Conservation (phyloP, 163 green algal genomes). For the Chlamydomonas reinhardtii region DNA sequence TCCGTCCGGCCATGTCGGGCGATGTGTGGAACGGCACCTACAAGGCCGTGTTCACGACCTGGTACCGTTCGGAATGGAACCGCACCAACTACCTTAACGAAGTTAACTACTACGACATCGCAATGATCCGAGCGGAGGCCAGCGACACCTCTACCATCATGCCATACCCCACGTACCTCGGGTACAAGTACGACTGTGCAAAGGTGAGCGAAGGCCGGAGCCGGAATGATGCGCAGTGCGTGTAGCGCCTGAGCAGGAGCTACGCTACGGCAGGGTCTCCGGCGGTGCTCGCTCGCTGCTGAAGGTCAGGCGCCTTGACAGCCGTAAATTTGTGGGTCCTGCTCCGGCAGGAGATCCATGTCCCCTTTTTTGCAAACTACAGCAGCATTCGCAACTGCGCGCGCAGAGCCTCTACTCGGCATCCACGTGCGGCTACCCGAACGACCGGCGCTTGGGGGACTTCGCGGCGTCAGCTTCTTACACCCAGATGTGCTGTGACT, state of each 20-base stretch:
- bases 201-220: neutral
- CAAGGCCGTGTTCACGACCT: neutral
- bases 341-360: no score
- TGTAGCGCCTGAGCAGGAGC: no score
- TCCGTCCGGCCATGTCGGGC: slow-evolving; percentile 15
- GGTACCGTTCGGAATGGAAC: slow-evolving; percentile 11
- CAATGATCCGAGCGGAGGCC: neutral
- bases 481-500: no score
- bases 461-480: no score
- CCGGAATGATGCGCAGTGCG: no score
- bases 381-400: neutral
- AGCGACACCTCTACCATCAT: neutral
- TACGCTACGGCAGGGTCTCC: no score
- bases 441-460: neutral
- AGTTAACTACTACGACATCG: slow-evolving; percentile 41
- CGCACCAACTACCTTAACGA: neutral
- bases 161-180: slow-evolving; percentile 35
- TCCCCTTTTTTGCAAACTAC: no score
- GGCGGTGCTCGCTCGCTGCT: no score
- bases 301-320: no score
- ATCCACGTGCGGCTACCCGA: slow-evolving; percentile 13
- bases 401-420: slow-evolving; percentile 16
- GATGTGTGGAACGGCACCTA: neutral
- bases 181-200: slow-evolving; percentile 33
- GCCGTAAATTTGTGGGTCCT: neutral